Conservation (phyloP, 768 basidiomycete genomes). For the Suillus clintonianus region DNA sequence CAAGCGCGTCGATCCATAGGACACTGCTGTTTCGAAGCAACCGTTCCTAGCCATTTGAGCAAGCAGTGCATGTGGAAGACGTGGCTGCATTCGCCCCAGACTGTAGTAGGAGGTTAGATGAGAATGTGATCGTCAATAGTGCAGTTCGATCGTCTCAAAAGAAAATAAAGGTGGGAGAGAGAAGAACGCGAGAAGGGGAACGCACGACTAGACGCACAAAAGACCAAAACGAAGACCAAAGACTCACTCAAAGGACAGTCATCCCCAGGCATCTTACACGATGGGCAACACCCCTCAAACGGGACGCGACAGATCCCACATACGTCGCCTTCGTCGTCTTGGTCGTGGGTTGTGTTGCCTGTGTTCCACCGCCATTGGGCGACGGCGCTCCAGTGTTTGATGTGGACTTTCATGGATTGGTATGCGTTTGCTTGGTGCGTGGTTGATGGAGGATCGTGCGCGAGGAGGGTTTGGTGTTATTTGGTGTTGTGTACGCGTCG, state of each 20-base stretch:
- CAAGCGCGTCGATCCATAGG: conserved; percentile 97
- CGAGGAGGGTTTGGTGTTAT: not conserved
- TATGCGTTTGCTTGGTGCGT: not conserved
- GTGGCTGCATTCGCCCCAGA: conserved; percentile 97
- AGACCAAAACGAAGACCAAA: not conserved
- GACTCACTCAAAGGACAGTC: conserved; percentile 87
- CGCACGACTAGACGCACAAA: not conserved
- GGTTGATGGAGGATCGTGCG: not conserved
- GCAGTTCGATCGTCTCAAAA: not conserved
- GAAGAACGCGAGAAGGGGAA: not conserved
- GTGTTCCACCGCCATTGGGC: conserved; percentile 89
- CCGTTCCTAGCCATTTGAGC: conserved; percentile 91
- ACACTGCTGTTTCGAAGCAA: conserved; percentile 91
- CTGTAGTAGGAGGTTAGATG: conserved; percentile 38
- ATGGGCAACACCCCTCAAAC: conserved; percentile 93
- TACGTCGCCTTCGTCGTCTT: conserved; percentile 57
- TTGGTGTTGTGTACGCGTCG: conserved; percentile 1
- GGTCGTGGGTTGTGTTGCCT: conserved; percentile 26
- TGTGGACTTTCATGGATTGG: conserved; percentile 68
- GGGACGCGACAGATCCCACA: conserved; percentile 91
- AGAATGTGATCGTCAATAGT: not conserved
- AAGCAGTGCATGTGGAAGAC: conserved; percentile 99
- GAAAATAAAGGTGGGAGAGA: not conserved
- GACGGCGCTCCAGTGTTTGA: conserved; percentile 87
- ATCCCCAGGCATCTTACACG: conserved; percentile 96